Conservation (phyloP, 2,329 filamentous ascomycete genomes). For the Exophiala sp. region DNA sequence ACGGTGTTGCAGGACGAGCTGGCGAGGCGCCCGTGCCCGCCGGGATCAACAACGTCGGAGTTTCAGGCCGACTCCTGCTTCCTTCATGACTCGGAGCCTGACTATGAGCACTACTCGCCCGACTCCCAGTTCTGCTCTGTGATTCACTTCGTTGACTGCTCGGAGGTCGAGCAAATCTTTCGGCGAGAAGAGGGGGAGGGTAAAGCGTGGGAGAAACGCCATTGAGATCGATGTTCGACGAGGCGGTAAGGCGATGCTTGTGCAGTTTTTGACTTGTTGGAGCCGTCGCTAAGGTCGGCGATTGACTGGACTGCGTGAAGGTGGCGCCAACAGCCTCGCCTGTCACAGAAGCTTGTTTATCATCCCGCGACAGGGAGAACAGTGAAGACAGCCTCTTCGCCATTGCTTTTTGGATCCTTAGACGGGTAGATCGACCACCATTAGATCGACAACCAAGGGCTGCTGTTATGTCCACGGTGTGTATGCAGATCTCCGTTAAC, state of each 20-base stretch:
- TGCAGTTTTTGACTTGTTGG: constrained; percentile 14
- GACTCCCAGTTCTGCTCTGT: constrained; percentile 30
- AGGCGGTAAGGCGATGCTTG: constrained; percentile 17
- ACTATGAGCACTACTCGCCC: constrained; percentile 27
- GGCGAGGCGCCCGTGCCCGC: constrained; percentile 12
- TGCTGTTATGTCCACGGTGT: background rate
- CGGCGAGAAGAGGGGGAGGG: constrained; percentile 38
- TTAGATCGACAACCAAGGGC: background rate
- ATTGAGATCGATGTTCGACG: constrained; percentile 20
- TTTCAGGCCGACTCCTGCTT: constrained; percentile 27
- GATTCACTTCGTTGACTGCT: constrained; percentile 32
- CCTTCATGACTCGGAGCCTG: constrained; percentile 16
- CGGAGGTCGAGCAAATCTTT: constrained; percentile 36
- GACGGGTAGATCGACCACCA: background rate
- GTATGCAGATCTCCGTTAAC: background rate
- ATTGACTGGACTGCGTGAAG: constrained; percentile 7
- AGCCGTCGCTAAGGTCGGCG: constrained; percentile 6
- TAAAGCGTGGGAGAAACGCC: constrained; percentile 29
- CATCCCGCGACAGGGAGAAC: constrained; percentile 25
- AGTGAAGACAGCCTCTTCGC: constrained; percentile 24
- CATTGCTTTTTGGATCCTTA: constrained; percentile 4
- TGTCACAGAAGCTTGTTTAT: constrained; percentile 2
- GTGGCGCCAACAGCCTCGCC: background rate
- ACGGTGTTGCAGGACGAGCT: constrained; percentile 17
- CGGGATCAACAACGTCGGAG: constrained; percentile 21